These are phyloP conservation scores for Trichomonas gallinae DNA, from an alignment of 208 protist species.

Conservation along the genomic window DNA sequence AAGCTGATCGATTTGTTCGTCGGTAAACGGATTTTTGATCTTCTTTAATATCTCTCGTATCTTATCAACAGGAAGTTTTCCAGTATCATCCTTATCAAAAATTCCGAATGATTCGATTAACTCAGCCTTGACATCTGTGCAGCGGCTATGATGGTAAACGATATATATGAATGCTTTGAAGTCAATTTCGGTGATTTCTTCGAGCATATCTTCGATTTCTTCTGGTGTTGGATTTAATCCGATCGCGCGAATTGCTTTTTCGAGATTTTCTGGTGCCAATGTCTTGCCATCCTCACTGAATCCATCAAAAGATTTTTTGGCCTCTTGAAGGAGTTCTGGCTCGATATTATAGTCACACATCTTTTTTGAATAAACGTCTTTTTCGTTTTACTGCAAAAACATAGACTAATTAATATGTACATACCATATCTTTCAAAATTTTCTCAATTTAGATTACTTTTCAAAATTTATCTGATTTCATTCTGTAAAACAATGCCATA, in stretches of 20 bases:
- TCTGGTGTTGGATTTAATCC: conserved; percentile 92
- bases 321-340: not conserved
- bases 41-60: not conserved
- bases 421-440: too few relatives aligned
- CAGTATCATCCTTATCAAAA: not conserved
- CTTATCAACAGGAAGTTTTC: not conserved
- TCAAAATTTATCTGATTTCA: too few relatives aligned
- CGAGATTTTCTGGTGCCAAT: not conserved
- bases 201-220: conserved; percentile 62
- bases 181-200: conserved; percentile 46
- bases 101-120: not conserved
- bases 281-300: not conserved
- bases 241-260: conserved; percentile 47
- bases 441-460: too few relatives aligned
- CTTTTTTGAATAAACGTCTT: too few relatives aligned
- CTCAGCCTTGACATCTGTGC: not conserved
- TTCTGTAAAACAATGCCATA: too few relatives aligned
- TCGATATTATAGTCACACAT: too few relatives aligned
- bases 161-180: not conserved
- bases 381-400: too few relatives aligned
- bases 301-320: not conserved
- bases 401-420: too few relatives aligned
- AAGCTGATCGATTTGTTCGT: not conserved
- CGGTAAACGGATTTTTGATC: not conserved
- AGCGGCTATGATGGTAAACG: not conserved